Evolutionary conservation across 2,329 filamentous ascomycete genomes (phyloP), one percentile per base, ranked within the genome.

Genomic region (Nemania sp.): DNA sequence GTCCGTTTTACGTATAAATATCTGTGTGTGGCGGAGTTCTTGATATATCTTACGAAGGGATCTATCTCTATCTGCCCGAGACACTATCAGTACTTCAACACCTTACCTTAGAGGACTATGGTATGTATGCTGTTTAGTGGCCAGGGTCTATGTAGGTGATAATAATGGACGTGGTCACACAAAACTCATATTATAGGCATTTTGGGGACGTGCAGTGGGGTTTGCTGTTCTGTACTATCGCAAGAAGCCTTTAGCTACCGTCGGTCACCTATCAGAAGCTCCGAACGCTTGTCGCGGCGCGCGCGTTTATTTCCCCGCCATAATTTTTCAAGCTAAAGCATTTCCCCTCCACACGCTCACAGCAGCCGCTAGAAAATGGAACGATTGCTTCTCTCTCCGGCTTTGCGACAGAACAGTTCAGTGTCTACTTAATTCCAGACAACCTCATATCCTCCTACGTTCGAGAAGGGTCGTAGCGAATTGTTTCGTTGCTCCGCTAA

Each of bases 241-340:
- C 10, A 24, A n/a, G 3, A 27, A 27, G 10, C 47, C 32, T 8
- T 8, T 35, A 7, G 1, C 6, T n/a, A n/a, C n/a, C n/a, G n/a
- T n/a, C n/a, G n/a, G n/a, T n/a, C n/a, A n/a, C 6, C 32, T 35
- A 32, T 35, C 7, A 35, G 24, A 18, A 29, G 49, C 24, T 24
- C 5, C 41, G 15, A 38, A 38, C 32, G 45, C 51, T 65, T 20
- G 47, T 68, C 66, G 66, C 62, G 52, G 52, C 18, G 53, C 53
- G 62, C 57, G 62, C 58, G 43, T 62, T 43, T 35, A 24, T 43
- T 68, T 55, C 66, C 66, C 66, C 66, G 57, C 62, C 52, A 68
- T 65, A 43, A 32, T 47, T 54, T 65, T 58, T 22, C 38, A 62
- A 65, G 62, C 66, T 68, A 68, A 65, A 47, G 58, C 43, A 56